A percentile compares a stretch with the other conserved stretches of the same genome.
These are phyloP conservation scores for Stachybotrys echinatus DNA, from an alignment of 2,329 filamentous ascomycete species.

Conservation along the genomic window DNA sequence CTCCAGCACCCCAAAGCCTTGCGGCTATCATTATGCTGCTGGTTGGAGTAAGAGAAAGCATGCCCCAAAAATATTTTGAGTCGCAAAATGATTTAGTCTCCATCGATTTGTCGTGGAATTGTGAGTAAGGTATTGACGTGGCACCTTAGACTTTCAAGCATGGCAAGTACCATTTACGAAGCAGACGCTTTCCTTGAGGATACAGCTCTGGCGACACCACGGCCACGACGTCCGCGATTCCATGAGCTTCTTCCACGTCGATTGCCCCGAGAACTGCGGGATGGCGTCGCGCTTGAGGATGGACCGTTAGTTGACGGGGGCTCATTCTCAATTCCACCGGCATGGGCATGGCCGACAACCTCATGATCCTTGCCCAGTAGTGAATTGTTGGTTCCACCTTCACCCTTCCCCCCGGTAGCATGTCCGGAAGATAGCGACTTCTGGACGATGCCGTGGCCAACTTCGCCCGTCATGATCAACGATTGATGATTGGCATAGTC, in stretches of 20 bases:
- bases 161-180: neutral
- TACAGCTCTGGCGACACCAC: constrained; percentile 7
- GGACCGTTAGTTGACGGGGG: constrained; percentile 4
- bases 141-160: neutral
- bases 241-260: constrained; percentile 19
- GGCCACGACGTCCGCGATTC: constrained; percentile 19
- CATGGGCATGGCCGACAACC: neutral
- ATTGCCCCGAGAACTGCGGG: constrained; percentile 13
- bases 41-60: too few relatives aligned
- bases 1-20: too few relatives aligned
- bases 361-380: neutral
- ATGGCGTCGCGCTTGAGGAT: constrained; percentile 3
- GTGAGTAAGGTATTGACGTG: too few relatives aligned
- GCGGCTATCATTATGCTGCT: too few relatives aligned
- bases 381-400: neutral
- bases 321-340: constrained; percentile 7
- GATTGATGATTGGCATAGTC: too few relatives aligned
- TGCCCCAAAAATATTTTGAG: too few relatives aligned
- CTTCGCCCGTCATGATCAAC: too few relatives aligned
- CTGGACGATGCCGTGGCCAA: too few relatives aligned
- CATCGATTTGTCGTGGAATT: too few relatives aligned
- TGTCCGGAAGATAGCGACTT: neutral
- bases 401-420: neutral
- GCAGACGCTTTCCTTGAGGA: neutral
- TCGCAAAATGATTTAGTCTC: too few relatives aligned